A percentile compares a stretch with the other conserved stretches of the same genome.
phyloP scores from a whole-genome alignment of 139 green algal species.

The Chlamydomonas asymmetrica region DNA sequence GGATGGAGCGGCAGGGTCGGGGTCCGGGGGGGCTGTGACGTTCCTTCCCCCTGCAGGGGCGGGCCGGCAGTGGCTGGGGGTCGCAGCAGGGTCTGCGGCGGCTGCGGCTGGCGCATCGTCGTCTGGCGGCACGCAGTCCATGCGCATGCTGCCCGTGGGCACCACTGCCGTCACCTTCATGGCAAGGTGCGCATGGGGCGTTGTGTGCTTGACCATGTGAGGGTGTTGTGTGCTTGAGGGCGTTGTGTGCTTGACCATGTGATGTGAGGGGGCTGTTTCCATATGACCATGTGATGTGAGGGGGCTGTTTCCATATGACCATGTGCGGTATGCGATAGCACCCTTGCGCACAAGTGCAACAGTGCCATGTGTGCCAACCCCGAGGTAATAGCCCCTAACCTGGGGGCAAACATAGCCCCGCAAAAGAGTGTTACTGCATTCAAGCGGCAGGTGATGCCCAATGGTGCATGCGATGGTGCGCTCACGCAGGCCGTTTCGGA shows the following conservation, averaged over 20 bases:
- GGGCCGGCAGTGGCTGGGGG: conserved; percentile 8
- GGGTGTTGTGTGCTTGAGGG: neutral
- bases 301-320: too few relatives aligned
- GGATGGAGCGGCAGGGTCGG: too few relatives aligned
- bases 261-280: neutral
- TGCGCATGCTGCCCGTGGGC: conserved; percentile 16
- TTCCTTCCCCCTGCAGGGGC: neutral
- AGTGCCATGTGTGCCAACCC: neutral
- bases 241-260: neutral
- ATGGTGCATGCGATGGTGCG: neutral
- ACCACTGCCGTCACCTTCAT: conserved; percentile 7
- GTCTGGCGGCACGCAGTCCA: neutral
- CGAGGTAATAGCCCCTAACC: neutral
- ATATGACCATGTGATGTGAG: neutral
- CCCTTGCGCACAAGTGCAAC: neutral
- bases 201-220: neutral
- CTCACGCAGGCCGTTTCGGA: neutral
- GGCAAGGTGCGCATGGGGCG: neutral
- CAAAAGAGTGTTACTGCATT: neutral
- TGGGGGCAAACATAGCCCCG: neutral
- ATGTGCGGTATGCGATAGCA: neutral
- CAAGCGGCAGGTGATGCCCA: neutral
- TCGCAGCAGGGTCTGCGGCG: neutral
- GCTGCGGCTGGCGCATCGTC: neutral
- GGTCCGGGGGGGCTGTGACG: neutral